A percentile compares a stretch with the other conserved stretches of the same genome.
phyloP scores from a whole-genome alignment of 495 filamentous ascomycete genomes.

The Penicillium diatomitis region DNA sequence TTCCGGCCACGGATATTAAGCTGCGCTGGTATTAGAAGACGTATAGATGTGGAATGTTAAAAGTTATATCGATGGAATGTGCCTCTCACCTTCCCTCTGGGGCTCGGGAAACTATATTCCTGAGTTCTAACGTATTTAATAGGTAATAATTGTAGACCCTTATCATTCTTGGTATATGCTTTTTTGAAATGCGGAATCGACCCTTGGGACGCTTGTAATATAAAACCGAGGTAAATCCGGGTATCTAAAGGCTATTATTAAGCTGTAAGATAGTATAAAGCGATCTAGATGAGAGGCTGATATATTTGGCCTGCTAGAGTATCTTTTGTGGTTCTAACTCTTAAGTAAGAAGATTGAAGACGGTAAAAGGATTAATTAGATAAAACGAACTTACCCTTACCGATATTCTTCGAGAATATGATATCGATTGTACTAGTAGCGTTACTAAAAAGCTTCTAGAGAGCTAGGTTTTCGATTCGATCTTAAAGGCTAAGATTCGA shows the following conservation, averaged over 20 bases:
- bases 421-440: constrained; percentile 5
- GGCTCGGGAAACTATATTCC: neutral
- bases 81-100: neutral
- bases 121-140: neutral
- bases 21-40: neutral
- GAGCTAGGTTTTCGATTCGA: constrained; percentile 5
- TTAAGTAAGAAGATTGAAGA: constrained; percentile 21
- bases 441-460: constrained; percentile 9
- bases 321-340: constrained; percentile 22
- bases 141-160: neutral
- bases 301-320: constrained; percentile 23
- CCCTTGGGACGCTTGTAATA: neutral
- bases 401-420: constrained; percentile 10
- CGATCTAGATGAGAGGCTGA: constrained; percentile 12
- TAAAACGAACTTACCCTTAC: constrained; percentile 3
- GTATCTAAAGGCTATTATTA: neutral
- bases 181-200: neutral
- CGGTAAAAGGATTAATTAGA: constrained; percentile 11
- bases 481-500: constrained; percentile 8
- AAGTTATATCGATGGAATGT: neutral
- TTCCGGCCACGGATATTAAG: neutral
- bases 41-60: neutral
- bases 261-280: neutral
- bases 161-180: neutral
- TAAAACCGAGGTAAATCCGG: constrained; percentile 11